Evolutionary conservation across 1,284 basidiomycete species (phyloP).

Genomic region (Wallemia mellicola): DNA sequence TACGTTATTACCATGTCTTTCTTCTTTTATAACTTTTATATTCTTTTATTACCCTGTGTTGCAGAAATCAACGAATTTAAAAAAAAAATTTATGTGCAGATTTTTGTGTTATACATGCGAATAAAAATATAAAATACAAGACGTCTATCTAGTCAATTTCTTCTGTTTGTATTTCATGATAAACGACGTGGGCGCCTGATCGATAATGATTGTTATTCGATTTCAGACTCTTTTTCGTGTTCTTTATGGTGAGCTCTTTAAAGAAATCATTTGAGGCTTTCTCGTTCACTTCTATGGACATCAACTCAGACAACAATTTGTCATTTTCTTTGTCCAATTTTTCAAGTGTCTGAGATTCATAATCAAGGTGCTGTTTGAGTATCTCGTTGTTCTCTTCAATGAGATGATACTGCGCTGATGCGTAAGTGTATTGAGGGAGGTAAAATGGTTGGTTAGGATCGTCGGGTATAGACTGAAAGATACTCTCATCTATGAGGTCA

Average conservation of each 20-base stretch:
- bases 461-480: background rate
- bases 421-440: background rate
- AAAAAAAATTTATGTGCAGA: background rate
- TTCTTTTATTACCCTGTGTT: background rate
- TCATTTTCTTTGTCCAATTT: background rate
- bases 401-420: background rate
- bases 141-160: background rate
- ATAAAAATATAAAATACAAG: background rate
- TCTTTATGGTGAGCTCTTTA: background rate
- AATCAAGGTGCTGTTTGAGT: background rate
- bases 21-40: background rate
- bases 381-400: background rate
- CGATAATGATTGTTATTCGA: background rate
- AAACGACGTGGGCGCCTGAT: background rate
- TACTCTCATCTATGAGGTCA: background rate
- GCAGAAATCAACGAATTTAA: background rate
- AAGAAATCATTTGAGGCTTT: background rate
- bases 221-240: background rate
- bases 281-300: background rate
- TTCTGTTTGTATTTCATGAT: background rate
- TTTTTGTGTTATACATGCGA: background rate
- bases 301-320: background rate
- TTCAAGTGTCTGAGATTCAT: background rate
- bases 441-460: background rate
- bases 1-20: background rate